Conservation (phyloP, 768 basidiomycete species). For the Serendipita sp. region DNA sequence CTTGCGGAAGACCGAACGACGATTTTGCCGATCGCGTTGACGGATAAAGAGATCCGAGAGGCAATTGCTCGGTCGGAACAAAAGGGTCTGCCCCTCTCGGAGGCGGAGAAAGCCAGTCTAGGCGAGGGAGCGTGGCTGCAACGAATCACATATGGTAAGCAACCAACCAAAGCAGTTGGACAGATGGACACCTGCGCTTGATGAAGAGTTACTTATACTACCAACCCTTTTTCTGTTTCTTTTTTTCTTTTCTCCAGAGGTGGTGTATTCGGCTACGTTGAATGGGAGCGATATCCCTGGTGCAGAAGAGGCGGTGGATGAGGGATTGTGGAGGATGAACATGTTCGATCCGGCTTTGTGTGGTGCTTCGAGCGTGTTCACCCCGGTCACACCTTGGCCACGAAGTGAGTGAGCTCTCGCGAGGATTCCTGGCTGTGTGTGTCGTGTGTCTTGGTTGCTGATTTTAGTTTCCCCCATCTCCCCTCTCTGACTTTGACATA, state of each 20-base stretch:
- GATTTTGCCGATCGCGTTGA: neutral
- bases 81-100: neutral
- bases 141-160: neutral
- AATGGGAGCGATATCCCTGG: neutral
- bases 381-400: neutral
- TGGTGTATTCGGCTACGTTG: neutral
- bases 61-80: neutral
- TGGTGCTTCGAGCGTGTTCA: neutral
- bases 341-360: neutral
- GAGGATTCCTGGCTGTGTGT: neutral
- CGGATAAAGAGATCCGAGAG: neutral
- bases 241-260: neutral
- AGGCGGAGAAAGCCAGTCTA: neutral
- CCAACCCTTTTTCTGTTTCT: too few relatives aligned
- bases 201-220: neutral
- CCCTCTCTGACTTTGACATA: neutral
- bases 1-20: neutral
- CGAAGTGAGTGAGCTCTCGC: neutral
- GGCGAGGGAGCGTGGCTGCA: conserved; percentile 3
- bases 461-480: too few relatives aligned
- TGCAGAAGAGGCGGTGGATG: neutral
- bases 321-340: conserved; percentile 1
- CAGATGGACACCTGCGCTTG: neutral
- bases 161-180: neutral
- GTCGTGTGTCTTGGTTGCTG: neutral